Evolutionary conservation across 768 basidiomycete genomes (phyloP), one percentile per base, ranked within the genome.

Genomic region (Boletus vermiculosoides): DNA sequence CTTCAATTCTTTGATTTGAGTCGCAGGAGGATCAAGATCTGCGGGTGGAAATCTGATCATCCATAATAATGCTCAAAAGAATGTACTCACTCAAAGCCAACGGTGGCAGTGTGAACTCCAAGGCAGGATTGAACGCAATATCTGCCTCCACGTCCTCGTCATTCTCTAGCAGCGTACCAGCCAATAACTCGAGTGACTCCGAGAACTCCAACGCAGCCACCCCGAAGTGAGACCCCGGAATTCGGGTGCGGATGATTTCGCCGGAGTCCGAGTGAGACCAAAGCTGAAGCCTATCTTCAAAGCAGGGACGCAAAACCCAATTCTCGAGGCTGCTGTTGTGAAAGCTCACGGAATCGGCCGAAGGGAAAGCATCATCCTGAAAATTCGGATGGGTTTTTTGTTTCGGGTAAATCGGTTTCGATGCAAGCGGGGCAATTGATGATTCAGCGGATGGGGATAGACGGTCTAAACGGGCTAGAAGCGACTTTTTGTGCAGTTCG

Each of bases 141-240:
- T 51, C 54, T 28, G 34, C n/a, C 12, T 48, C 50, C 18, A 25
- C 45, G 9, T 59, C 68, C 39, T 62, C 63, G 20, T 52, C 55
- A 12, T 28, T 52, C 52, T 63, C 66, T 9, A 50, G 42, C 12
- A 65, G 76, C 39, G 80, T 76, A 57, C 82, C 83, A 37, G 83
- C 83, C 71, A 90, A 75, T 30, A 80, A 74, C 62, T 91, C 88
- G 51, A 90, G 66, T n/a, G 77, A 69, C 55, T 84, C 81, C 6
- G 88, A 87, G 63, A 82, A 88, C 64, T 90, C 90, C 54, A 92
- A 77, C 45, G 83, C 83, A 44, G 88, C 85, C 45, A 91, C 85
- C 34, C 84, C 87, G 22, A 82, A 69, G 31, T 76, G 69, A 18
- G 79, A 74, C 50, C 84, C 80, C 33, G 76, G 64, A 45, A 88